Conservation (phyloP, 108 stramenopile species). For the Pseudonitzschia delicatissima region DNA sequence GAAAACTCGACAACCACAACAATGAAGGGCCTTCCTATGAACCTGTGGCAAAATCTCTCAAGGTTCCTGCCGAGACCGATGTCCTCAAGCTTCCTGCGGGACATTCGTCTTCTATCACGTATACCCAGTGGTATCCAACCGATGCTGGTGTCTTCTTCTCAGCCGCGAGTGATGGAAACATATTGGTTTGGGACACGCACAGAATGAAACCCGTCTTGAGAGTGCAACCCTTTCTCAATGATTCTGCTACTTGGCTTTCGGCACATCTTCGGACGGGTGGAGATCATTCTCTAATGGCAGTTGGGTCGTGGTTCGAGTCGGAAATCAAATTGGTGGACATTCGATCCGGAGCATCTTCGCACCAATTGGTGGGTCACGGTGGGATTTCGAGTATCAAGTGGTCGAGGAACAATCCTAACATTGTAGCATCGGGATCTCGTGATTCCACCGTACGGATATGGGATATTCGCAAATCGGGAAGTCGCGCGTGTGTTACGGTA, state of each 20-base stretch:
- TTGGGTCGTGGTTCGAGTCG: conserved; percentile 20
- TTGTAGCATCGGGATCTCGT: conserved; percentile 63
- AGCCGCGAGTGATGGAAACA: conserved; percentile 45
- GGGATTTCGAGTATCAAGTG: conserved; percentile 64
- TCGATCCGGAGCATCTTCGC: conserved; percentile 60
- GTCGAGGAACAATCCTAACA: conserved; percentile 50
- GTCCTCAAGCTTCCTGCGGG: conserved; percentile 37
- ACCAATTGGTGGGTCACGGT: conserved; percentile 65
- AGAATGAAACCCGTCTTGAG: conserved; percentile 42
- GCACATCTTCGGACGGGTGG: conserved; percentile 21
- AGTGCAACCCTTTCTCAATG: conserved; percentile 29
- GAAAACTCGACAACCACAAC: neutral
- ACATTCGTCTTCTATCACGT: conserved; percentile 46
- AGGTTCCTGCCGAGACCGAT: conserved; percentile 19
- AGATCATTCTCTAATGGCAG: conserved; percentile 21
- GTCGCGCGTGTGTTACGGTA: conserved; percentile 52
- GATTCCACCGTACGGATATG: conserved; percentile 69
- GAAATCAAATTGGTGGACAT: conserved; percentile 60
- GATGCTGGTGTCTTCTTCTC: conserved; percentile 77
- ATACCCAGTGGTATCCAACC: conserved; percentile 72
- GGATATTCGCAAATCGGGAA: conserved; percentile 78
- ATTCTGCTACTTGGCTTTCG: conserved; percentile 16
- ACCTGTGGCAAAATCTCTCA: conserved; percentile 55
- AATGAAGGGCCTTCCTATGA: neutral
- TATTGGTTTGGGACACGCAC: conserved; percentile 76